Conservation (phyloP, 2,329 filamentous ascomycete species). For the Lachnellula suecica region DNA sequence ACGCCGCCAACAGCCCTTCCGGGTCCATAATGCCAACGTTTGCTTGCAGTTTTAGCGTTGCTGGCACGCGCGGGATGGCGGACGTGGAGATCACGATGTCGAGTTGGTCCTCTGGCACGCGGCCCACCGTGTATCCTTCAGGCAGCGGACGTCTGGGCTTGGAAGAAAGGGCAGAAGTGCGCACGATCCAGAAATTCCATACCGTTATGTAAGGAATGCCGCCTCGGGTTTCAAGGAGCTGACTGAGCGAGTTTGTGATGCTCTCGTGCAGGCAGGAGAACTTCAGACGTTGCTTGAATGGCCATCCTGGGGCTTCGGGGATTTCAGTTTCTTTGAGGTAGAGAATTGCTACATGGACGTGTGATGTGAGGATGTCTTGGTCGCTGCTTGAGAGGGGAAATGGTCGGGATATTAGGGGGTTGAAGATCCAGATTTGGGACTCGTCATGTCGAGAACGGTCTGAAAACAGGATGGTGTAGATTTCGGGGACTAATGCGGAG, state of each 20-base stretch:
- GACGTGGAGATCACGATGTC: conserved; percentile 29
- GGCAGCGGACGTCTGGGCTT: conserved; percentile 8
- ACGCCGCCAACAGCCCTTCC: conserved; percentile 22
- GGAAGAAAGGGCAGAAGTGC: conserved; percentile 2
- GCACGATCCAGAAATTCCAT: conserved; percentile 26
- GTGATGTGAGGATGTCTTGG: conserved; percentile 7
- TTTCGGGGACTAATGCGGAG: conserved; percentile 7
- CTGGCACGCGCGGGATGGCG: conserved; percentile 21
- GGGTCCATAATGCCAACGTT: conserved; percentile 24
- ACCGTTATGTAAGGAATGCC: conserved; percentile 15
- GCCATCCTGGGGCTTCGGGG: conserved; percentile 30
- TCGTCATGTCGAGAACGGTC: conserved; percentile 29
- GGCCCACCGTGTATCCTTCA: conserved; percentile 15
- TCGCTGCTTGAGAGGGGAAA: conserved; percentile 11
- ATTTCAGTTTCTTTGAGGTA: conserved; percentile 24
- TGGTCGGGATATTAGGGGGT: conserved; percentile 17
- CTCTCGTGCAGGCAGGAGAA: conserved; percentile 25
- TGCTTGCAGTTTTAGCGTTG: conserved; percentile 24
- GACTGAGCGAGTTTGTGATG: conserved; percentile 11
- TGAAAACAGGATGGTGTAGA: conserved; percentile 30
- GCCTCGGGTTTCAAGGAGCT: conserved; percentile 11
- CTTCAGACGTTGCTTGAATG: conserved; percentile 25
- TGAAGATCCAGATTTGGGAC: conserved; percentile 32
- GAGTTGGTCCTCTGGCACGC: conserved; percentile 27
- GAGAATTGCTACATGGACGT: conserved; percentile 14